phyloP scores from a whole-genome alignment of 176 grass and related monocot species.

The sorghum (Sorghum bicolor) region Sorghum_bicolor_NCBIv3 NC_012870.2:71927001-71927500 shows the following conservation, averaged over 20 bases:
- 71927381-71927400: constrained; percentile 33
- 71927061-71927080: not conserved
- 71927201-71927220: constrained; percentile 44
- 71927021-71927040: not conserved
- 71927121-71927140: not conserved
- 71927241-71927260: constrained; percentile 49
- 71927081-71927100: not conserved
- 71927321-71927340: not conserved
- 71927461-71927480: constrained; percentile 39
- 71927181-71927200: constrained; percentile 55
- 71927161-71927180: constrained; percentile 47
- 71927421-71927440: constrained; percentile 58
- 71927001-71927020: not conserved
- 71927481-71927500: constrained; percentile 9
- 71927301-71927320: not conserved
- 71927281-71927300: not conserved
- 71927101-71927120: constrained; percentile 8
- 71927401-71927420: constrained; percentile 48
- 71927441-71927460: constrained; percentile 40
- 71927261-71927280: constrained; percentile 42
- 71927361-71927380: constrained; percentile 29
- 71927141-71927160: not conserved
- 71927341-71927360: constrained; percentile 52
- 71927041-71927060: not conserved
- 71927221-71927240: constrained; percentile 29